phyloP scores from a whole-genome alignment of 805 yeast genomes.

The Schwanniomyces vanrijiae region DNA sequence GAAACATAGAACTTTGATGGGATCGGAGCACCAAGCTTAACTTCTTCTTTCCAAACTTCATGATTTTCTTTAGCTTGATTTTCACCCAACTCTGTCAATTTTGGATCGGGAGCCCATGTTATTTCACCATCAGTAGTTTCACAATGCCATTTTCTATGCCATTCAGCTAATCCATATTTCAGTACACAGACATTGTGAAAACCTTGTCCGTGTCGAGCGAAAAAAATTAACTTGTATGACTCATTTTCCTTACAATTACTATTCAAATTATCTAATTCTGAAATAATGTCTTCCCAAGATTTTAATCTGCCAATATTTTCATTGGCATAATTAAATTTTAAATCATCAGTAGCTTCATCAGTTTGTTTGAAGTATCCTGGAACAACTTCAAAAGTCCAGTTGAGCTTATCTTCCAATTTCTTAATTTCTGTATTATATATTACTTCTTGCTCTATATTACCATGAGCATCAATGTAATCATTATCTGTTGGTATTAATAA shows the following conservation, averaged over 20 bases:
- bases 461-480: slow-evolving; percentile 31
- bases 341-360: slow-evolving; percentile 46
- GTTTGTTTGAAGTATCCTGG: slow-evolving; percentile 52
- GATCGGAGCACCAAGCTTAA: slow-evolving; percentile 50
- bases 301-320: slow-evolving; percentile 46
- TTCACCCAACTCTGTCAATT: slow-evolving; percentile 54
- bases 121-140: slow-evolving; percentile 54
- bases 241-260: slow-evolving; percentile 32
- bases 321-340: slow-evolving; percentile 41
- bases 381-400: slow-evolving; percentile 51
- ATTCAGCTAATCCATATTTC: slow-evolving; percentile 55
- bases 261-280: slow-evolving; percentile 36
- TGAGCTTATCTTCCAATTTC: slow-evolving; percentile 19
- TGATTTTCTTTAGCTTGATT: slow-evolving; percentile 54
- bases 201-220: slow-evolving; percentile 73
- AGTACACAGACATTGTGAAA: slow-evolving; percentile 57
- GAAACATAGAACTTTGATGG: slow-evolving; percentile 59
- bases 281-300: slow-evolving; percentile 39
- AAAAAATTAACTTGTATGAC: slow-evolving; percentile 47
- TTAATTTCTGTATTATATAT: slow-evolving; percentile 11
- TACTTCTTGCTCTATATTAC: slow-evolving; percentile 13
- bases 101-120: slow-evolving; percentile 61
- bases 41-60: slow-evolving; percentile 42
- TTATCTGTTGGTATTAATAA: slow-evolving; percentile 28
- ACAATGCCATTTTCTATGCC: slow-evolving; percentile 57